phyloP scores from a whole-genome alignment of 2,329 filamentous ascomycete genomes.

The Sodiomyces alkalinus region DNA sequence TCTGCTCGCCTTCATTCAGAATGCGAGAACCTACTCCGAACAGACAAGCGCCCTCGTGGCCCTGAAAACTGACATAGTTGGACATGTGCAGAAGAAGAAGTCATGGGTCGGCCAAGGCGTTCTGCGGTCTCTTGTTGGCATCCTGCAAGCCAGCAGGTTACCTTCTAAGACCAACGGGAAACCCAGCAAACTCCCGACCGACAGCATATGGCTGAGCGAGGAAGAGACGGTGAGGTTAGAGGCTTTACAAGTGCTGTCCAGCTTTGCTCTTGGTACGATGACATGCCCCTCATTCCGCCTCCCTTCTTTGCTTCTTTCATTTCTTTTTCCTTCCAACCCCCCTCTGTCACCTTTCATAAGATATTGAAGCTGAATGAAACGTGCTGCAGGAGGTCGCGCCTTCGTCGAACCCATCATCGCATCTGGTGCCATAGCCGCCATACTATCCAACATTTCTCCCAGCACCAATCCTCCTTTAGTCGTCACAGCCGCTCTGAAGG shows the following conservation, averaged over 20 bases:
- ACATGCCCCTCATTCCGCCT: conserved; percentile 1
- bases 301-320: not conserved
- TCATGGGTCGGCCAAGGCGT: conserved; percentile 57
- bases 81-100: conserved; percentile 78
- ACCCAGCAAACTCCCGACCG: conserved; percentile 7
- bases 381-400: conserved; percentile 51
- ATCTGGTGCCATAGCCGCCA: conserved; percentile 49
- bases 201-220: conserved; percentile 30
- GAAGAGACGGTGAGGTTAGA: conserved; percentile 59
- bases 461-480: conserved; percentile 48
- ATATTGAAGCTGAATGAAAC: too few relatives aligned
- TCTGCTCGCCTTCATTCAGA: conserved; percentile 41
- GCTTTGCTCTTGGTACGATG: conserved; percentile 65
- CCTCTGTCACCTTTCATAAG: too few relatives aligned
- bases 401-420: conserved; percentile 64
- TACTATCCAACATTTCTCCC: conserved; percentile 57
- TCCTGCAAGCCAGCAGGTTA: conserved; percentile 22
- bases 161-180: conserved; percentile 21
- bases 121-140: conserved; percentile 39
- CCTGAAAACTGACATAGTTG: conserved; percentile 81
- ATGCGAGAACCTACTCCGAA: conserved; percentile 33
- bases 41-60: conserved; percentile 48
- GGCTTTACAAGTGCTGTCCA: conserved; percentile 71
- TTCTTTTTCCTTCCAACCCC: conserved; percentile 1
- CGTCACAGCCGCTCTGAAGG: conserved; percentile 57